These are phyloP conservation scores for Xylaria sp. DNA, from an alignment of 2,329 filamentous ascomycete species.

Conservation along the genomic window DNA sequence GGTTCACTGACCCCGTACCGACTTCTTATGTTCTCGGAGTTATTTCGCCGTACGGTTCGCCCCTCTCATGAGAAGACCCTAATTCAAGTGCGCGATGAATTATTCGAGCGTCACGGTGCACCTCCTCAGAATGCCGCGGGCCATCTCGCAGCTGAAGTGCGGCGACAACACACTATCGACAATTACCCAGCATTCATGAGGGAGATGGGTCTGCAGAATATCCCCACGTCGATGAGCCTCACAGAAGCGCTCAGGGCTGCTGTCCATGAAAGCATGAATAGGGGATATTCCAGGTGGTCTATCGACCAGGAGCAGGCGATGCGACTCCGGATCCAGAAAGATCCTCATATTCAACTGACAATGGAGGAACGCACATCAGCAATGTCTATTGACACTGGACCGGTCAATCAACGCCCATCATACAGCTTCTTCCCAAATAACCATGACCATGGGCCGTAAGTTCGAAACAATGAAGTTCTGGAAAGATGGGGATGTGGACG, in stretches of 20 bases:
- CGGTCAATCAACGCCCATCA: background rate
- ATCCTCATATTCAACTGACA: conserved; percentile 33
- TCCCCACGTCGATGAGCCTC: conserved; percentile 46
- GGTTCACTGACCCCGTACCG: conserved; percentile 60
- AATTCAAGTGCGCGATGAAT: conserved; percentile 54
- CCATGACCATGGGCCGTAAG: background rate
- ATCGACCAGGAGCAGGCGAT: conserved; percentile 36
- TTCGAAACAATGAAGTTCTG: background rate
- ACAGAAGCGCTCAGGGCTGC: conserved; percentile 52
- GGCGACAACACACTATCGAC: conserved; percentile 55
- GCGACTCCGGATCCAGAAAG: conserved; percentile 39
- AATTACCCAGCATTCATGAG: conserved; percentile 56
- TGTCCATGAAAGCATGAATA: conserved; percentile 49
- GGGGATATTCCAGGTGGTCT: conserved; percentile 50
- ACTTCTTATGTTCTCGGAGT: conserved; percentile 63
- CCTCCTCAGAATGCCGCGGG: conserved; percentile 56
- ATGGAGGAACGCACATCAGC: conserved; percentile 5
- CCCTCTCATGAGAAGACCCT: conserved; percentile 52
- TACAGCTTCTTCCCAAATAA: conserved; percentile 23
- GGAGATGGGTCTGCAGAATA: conserved; percentile 55
- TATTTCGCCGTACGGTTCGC: conserved; percentile 60
- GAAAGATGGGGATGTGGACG: background rate
- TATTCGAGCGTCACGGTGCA: conserved; percentile 60
- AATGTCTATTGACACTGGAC: background rate
- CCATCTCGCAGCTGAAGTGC: conserved; percentile 56